Base-by-base conservation (phyloP, 345 rosid species). In the Carallia brachiata region DNA sequence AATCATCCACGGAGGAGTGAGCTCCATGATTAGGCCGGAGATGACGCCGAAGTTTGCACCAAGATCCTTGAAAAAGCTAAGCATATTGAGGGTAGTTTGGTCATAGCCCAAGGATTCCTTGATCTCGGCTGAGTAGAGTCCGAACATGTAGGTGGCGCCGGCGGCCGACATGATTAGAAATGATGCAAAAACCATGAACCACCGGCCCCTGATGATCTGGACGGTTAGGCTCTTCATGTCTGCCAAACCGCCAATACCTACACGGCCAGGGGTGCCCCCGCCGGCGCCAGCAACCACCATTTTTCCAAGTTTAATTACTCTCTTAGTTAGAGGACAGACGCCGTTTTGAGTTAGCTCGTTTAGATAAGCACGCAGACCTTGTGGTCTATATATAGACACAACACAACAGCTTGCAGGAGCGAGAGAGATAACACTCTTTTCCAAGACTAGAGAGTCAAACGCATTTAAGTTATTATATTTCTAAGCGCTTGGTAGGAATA, bases 1-100 rank as follows among this genome's bases (percentile, higher is more conserved):
- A n/a, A 85, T 86, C 53, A 83, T 85, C 93, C 93, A 89, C 0
- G 90, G 86, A 0, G 90, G 93, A 0, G 89, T 82, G 12, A 89
- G 79, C 80, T 89, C 93, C 47, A 81, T 84, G 60, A 89, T 77
- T 2, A 89, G 82, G 18, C 93, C 91, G 1, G 93, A 71, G 1
- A 83, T 77, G 36, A 89, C 54, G 4, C 93, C 88, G 0, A 89
- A 84, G 60, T 85, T 85, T 55, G 81, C 66, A 1, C 91, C 94
- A 0, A 89, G 60, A 36, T 89, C 94, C 53, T 89, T 89, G 83
- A 82, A 89, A 81, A 85, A 86, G 66, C 91, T 82, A 27, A 89
- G 83, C 23, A 85, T 73, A 70, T 73, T 87, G 63, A 89, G 75
- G 50, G 94, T 86, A 7, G 84, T 73, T 68, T 89, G 91, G 73